Conservation (phyloP, 345 rosid species). For the Euphorbia tirucalli region DNA sequence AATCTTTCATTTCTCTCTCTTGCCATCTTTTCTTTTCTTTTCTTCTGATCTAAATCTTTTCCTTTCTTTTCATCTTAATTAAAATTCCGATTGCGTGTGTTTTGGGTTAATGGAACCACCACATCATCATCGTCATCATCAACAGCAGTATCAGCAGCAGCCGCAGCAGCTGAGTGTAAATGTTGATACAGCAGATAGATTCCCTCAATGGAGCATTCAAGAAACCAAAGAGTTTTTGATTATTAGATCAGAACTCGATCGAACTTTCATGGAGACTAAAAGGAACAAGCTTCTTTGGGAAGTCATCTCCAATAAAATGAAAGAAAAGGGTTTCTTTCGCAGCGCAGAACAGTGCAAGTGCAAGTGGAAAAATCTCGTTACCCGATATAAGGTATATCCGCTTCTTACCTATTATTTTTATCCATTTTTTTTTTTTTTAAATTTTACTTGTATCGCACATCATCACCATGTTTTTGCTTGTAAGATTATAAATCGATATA, state of each 20-base stretch:
- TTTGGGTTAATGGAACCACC: conserved; percentile 54
- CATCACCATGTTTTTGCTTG: neutral
- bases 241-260: conserved; percentile 84
- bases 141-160: conserved; percentile 25
- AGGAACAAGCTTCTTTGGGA: conserved; percentile 94
- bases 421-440: no score
- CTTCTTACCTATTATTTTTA: no score
- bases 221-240: conserved; percentile 82
- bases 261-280: conserved; percentile 88
- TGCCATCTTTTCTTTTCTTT: conserved; percentile 20
- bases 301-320: conserved; percentile 69
- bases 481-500: no score
- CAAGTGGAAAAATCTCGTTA: conserved; percentile 98
- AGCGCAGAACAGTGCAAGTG: conserved; percentile 99
- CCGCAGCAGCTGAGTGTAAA: conserved; percentile 41
- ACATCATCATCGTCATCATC: conserved; percentile 45
- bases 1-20: conserved; percentile 29
- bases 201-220: conserved; percentile 92
- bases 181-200: conserved; percentile 70
- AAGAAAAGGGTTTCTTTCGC: conserved; percentile 74
- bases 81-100: conserved; percentile 6
- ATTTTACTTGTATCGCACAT: no score
- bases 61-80: neutral
- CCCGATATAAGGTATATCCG: conserved; percentile 97
- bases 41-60: neutral